Base-by-base conservation (phyloP, 148 eudicot species). In the Persicaria maculosa region DNA sequence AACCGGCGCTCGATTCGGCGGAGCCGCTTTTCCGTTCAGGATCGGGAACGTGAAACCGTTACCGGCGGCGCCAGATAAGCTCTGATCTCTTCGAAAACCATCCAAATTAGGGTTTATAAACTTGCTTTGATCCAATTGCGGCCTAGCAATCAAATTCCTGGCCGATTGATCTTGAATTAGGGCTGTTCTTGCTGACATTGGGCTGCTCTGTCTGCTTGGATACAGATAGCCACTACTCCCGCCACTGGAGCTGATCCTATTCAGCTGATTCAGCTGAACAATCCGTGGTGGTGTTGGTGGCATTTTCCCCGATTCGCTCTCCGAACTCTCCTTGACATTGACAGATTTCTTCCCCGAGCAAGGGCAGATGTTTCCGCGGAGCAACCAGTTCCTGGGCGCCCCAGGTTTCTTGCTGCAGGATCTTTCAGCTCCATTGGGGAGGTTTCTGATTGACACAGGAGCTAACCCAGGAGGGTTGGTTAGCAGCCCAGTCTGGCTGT, bases 401-500 rank as follows among this genome's bases (percentile, higher is more conserved):
- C 47, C 70, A 0, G 45, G 2, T 65, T 65, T 65, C 70, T 65
- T 65, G 52, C n/a, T 71, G n/a, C 57, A 9, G 73, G 53, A 7
- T 47, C 54, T 17, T 22, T 47, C 46, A 14, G 36, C 74, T 22
- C 8, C 43, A 15, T 10, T 68, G n/a, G 40, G 50, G 19, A 76
- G n/a, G 50, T 75, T 79, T 57, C 74, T 85, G 44, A 81, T 59
- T 1, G 80, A 74, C 19, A 86, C 81, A 0, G 85, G 81, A 19
- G 74, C 43, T 1, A 85, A 77, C 48, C 98, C 96, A 40, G 86
- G 89, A 14, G 86, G 90, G 59, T 91, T 87, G 47, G 84, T 64
- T 9, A 88, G 74, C 45, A 93, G 86, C 44, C 93, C 98, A 9
- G 90, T 84, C 77, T 86, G 93, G 88, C 98, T 93, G 72, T 86